A percentile compares a stretch with the other conserved stretches of the same genome.
These are phyloP conservation scores for Phytophthora agathidicida DNA, from an alignment of 352 stramenopile species.

Conservation along the genomic window DNA sequence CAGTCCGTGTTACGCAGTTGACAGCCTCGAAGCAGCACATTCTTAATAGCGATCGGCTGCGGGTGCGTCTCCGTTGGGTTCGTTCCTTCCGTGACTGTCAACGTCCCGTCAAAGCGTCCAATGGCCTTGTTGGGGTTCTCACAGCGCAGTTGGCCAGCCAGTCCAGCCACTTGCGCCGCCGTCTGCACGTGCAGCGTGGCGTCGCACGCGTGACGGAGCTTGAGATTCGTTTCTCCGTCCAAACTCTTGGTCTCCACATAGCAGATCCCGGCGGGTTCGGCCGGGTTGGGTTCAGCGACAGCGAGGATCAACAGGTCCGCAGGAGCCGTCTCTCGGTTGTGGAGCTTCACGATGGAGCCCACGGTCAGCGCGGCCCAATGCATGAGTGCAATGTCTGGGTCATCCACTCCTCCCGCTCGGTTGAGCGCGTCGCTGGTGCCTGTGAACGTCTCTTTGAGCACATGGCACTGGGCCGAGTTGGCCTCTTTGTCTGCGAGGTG, in stretches of 20 bases:
- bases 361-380: constrained; percentile 82
- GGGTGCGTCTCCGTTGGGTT: constrained; percentile 37
- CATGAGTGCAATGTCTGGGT: constrained; percentile 57
- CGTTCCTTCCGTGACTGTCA: constrained; percentile 41
- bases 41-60: constrained; percentile 79
- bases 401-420: constrained; percentile 31
- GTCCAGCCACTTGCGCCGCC: constrained; percentile 36
- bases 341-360: constrained; percentile 82
- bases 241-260: constrained; percentile 91
- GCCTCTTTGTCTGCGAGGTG: constrained; percentile 83
- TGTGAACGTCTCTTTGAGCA: constrained; percentile 59
- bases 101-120: constrained; percentile 73
- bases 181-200: constrained; percentile 54
- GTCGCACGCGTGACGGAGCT: constrained; percentile 78
- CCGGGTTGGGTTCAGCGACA: constrained; percentile 69
- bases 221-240: constrained; percentile 92
- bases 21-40: constrained; percentile 89
- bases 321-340: constrained; percentile 79
- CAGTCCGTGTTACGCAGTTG: constrained; percentile 90
- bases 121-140: constrained; percentile 86
- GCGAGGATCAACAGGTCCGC: constrained; percentile 88
- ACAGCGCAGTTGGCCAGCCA: constrained; percentile 63
- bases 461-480: constrained; percentile 75
- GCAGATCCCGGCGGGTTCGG: constrained; percentile 71
- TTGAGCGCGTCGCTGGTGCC: constrained; percentile 34